Evolutionary conservation across 768 basidiomycete genomes (phyloP), one percentile per base, ranked within the genome.

Genomic region (Daedalea quercina): DNA sequence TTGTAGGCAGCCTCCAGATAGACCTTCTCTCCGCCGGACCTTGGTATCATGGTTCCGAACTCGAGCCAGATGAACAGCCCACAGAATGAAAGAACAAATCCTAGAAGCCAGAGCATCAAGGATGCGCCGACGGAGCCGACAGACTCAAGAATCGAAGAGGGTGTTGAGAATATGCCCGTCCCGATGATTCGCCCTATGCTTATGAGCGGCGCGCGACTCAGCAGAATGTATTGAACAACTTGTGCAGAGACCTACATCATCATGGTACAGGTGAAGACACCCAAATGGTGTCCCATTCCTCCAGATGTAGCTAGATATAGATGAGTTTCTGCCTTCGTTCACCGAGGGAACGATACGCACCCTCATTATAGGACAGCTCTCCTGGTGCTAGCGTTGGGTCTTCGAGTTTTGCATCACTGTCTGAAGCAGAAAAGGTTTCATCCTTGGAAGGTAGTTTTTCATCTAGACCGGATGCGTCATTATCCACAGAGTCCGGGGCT

Each of bases 141-240:
- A 0, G 78, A 76, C 0, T 65, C 70, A 26, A 84, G 72, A 58
- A 84, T 82, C 0, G 77, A 77, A 0, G 80, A 80, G 0, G 81
- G 82, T 0, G 81, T 82, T 1, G 79, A 79, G 66, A 82, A 83
- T 54, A 84, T 82, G n/a, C 80, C 81, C 0, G 81, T 83, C 0
- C 81, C 80, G 56, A 82, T 81, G 53, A 83, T 79, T 23, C 73
- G 71, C 0, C 80, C 80, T 24, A 81, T 73, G 33, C 75, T 73
- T 50, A 28, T 19, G 34, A 1, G 37, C 11, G 51, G 17, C 19
- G 28, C 28, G 23, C 44, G 44, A 15, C 77, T 69, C 11, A 31
- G 33, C 69, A 33, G 34, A 8, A 4, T 15, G 20, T 17, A 25
- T 24, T 20, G 12, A 49, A 45, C 17, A 35, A 8, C 4, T 17